These are phyloP conservation scores for Vitis cinerea DNA, from an alignment of 164 flowering plant genomes.

Conservation along the genomic window DNA sequence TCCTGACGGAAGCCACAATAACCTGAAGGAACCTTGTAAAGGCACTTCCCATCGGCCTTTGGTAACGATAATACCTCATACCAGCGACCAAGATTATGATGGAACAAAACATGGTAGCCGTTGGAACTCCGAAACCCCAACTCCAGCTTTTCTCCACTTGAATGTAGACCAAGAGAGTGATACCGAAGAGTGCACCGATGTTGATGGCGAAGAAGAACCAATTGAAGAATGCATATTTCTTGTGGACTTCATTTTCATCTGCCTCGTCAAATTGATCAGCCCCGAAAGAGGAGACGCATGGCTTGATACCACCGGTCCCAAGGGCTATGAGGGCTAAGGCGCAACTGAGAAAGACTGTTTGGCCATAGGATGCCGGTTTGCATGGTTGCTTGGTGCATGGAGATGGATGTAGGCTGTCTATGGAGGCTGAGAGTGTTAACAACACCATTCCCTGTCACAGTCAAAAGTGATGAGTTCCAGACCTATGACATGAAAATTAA, in stretches of 20 bases:
- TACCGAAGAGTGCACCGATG: constrained; percentile 61
- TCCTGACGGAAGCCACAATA: constrained; percentile 41
- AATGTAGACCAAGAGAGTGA: constrained; percentile 53
- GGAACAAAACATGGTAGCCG: constrained; percentile 36
- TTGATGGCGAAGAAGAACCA: constrained; percentile 87
- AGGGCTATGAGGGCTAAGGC: constrained; percentile 61
- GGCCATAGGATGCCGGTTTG: constrained; percentile 38
- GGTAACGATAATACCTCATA: constrained; percentile 39
- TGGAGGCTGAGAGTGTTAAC: constrained; percentile 54
- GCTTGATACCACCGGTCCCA: constrained; percentile 68
- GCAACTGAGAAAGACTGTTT: constrained; percentile 39
- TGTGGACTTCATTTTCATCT: constrained; percentile 44
- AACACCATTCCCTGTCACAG: constrained; percentile 58
- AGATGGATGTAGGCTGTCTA: constrained; percentile 56
- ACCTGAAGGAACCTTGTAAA: constrained; percentile 76
- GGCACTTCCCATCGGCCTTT: constrained; percentile 75
- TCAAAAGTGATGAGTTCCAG: background rate
- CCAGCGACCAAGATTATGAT: constrained; percentile 42
- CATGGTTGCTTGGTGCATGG: constrained; percentile 40
- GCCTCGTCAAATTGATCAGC: constrained; percentile 69
- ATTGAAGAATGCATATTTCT: constrained; percentile 65
- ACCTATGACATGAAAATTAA: background rate
- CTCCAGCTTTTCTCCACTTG: constrained; percentile 46
- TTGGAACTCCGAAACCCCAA: constrained; percentile 63
- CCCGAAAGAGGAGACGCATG: constrained; percentile 57